These are phyloP conservation scores for Petrea volubilis DNA, from an alignment of 257 asterid species.

Conservation along the genomic window DNA sequence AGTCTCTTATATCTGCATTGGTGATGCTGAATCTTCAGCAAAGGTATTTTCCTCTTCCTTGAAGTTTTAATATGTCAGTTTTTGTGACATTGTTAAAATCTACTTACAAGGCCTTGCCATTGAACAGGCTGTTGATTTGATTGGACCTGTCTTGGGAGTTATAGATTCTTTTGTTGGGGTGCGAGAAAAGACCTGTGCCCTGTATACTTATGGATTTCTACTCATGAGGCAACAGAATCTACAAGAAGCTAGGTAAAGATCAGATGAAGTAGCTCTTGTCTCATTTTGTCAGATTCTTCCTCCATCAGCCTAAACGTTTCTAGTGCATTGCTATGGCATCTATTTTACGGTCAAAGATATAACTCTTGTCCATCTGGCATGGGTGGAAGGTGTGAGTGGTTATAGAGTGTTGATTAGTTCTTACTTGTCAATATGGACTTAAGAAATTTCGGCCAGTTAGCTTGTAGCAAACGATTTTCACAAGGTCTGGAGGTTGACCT, in stretches of 20 bases:
- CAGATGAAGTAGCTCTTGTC: neutral
- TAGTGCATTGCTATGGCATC: constrained; percentile 6
- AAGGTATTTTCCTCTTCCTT: constrained; percentile 47
- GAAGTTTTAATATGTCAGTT: constrained; percentile 11
- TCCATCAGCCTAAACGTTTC: constrained; percentile 7
- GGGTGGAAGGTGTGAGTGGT: neutral
- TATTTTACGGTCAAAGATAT: neutral
- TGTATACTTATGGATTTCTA: constrained; percentile 82
- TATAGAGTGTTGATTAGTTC: neutral
- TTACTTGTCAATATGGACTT: neutral
- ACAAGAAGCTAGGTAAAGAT: constrained; percentile 85
- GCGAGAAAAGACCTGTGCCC: constrained; percentile 79
- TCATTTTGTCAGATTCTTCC: constrained; percentile 7
- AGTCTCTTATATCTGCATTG: constrained; percentile 85
- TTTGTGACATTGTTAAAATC: constrained; percentile 5
- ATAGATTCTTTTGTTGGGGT: constrained; percentile 90
- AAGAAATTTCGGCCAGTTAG: neutral
- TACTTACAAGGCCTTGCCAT: constrained; percentile 24
- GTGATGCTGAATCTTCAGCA: constrained; percentile 90
- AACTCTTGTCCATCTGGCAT: neutral
- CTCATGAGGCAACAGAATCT: constrained; percentile 89
- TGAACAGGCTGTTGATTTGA: constrained; percentile 81
- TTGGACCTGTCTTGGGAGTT: constrained; percentile 77
- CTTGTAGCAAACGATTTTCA: neutral
- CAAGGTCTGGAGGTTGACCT: neutral